Evolutionary conservation across 2,329 filamentous ascomycete genomes (phyloP).

Genomic region (Ceratocystiopsis minuta): DNA sequence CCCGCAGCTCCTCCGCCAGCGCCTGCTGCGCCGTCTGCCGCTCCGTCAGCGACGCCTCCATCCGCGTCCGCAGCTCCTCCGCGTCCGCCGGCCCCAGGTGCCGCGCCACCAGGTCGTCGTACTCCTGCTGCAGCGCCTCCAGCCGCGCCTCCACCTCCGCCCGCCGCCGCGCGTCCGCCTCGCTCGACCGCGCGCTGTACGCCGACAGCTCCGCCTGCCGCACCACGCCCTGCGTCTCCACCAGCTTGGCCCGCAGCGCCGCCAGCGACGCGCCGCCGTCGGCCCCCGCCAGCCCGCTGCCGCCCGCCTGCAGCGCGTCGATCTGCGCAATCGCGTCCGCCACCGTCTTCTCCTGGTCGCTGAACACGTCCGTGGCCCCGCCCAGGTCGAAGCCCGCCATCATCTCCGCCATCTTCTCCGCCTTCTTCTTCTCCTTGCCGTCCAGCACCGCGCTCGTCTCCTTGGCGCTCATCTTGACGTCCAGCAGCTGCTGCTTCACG

Average conservation of each 20-base stretch:
- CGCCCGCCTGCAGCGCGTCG: constrained; percentile 60
- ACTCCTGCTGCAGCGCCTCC: constrained; percentile 57
- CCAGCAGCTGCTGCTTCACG: constrained; percentile 85
- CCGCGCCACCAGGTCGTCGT: constrained; percentile 63
- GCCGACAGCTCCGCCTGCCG: constrained; percentile 80
- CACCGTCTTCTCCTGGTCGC: constrained; percentile 76
- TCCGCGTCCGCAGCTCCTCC: constrained; percentile 63
- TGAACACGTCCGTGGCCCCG: constrained; percentile 58
- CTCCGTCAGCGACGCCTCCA: constrained; percentile 60
- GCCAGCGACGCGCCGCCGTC: constrained; percentile 37
- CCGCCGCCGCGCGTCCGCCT: constrained; percentile 48
- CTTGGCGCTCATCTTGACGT: constrained; percentile 92
- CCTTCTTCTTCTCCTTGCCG: constrained; percentile 97
- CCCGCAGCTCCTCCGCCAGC: constrained; percentile 58
- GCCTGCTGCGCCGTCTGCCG: constrained; percentile 57
- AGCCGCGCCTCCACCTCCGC: constrained; percentile 64
- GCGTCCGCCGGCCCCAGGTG: constrained; percentile 64
- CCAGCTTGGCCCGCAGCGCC: constrained; percentile 56
- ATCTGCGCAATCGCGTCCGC: constrained; percentile 69
- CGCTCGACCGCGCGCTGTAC: constrained; percentile 47
- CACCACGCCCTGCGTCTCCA: constrained; percentile 84
- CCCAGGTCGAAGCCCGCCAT: constrained; percentile 97
- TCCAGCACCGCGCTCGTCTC: constrained; percentile 79
- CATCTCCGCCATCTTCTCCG: constrained; percentile 99
- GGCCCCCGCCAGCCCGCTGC: constrained; percentile 53